These are phyloP conservation scores for Physcomitrellopsis africana DNA, from an alignment of 225 moss, liverwort and hornwort genomes.

Conservation along the genomic window DNA sequence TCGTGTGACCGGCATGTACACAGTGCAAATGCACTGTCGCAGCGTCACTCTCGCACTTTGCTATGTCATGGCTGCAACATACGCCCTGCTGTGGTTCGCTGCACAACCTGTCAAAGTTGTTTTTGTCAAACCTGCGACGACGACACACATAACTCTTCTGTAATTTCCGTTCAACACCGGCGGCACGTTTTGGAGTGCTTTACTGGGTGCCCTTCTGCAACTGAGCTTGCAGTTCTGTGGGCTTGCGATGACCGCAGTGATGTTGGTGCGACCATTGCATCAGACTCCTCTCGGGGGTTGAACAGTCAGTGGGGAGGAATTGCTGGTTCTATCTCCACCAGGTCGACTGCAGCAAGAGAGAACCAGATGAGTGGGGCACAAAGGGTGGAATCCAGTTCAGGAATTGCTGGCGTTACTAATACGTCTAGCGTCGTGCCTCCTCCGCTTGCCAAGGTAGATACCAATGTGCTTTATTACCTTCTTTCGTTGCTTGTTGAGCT, in stretches of 20 bases:
- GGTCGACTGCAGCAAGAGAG: slow-evolving; percentile 30
- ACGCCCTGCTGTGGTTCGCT: slow-evolving; percentile 52
- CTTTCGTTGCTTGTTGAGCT: not conserved
- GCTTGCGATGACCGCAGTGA: slow-evolving; percentile 46
- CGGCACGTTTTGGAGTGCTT: slow-evolving; percentile 47
- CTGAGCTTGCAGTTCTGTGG: slow-evolving; percentile 56
- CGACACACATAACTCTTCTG: slow-evolving; percentile 36
- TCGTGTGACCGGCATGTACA: slow-evolving; percentile 66
- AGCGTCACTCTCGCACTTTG: slow-evolving; percentile 59
- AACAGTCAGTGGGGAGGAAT: slow-evolving; percentile 33
- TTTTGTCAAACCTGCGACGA: slow-evolving; percentile 57
- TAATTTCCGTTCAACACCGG: slow-evolving; percentile 41
- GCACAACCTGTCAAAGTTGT: slow-evolving; percentile 42
- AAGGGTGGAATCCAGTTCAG: slow-evolving; percentile 30
- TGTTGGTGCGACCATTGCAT: slow-evolving; percentile 34
- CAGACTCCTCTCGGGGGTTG: slow-evolving; percentile 34
- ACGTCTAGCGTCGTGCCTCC: slow-evolving; percentile 35
- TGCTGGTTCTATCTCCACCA: slow-evolving; percentile 27
- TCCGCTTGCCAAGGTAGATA: slow-evolving; percentile 43
- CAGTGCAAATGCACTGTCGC: slow-evolving; percentile 56
- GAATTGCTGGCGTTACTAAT: slow-evolving; percentile 23
- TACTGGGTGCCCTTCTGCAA: slow-evolving; percentile 59
- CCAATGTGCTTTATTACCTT: not conserved
- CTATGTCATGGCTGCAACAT: slow-evolving; percentile 60
- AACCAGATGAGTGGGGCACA: slow-evolving; percentile 24